Evolutionary conservation across 2,329 filamentous ascomycete genomes (phyloP).

Genomic region (Alternaria consortialis): DNA sequence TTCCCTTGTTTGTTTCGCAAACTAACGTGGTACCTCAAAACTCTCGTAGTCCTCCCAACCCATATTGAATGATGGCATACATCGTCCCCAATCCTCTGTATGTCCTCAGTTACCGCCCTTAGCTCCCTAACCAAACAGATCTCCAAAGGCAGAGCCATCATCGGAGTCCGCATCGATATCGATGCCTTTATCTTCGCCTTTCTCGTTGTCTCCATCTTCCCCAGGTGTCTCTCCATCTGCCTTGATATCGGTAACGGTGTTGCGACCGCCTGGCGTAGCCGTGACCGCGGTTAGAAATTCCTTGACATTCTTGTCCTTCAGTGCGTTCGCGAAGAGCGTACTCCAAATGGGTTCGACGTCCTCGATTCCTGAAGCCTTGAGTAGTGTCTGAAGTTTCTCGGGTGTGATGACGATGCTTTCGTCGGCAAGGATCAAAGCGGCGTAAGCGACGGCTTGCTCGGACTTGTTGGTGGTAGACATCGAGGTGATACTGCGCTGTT

Average conservation of each 20-base stretch:
- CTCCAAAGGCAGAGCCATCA: constrained; percentile 1
- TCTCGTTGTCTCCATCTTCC: constrained; percentile 7
- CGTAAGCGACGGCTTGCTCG: constrained; percentile 82
- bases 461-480: constrained; percentile 25
- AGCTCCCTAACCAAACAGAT: not conserved
- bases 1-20: not conserved
- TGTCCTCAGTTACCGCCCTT: rapidly evolving
- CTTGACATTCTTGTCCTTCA: constrained; percentile 90
- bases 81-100: rapidly evolving
- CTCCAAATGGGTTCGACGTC: constrained; percentile 99
- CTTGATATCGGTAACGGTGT: not conserved
- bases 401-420: constrained; percentile 94
- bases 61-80: not conserved
- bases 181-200: constrained; percentile 8
- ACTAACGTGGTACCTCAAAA: not conserved
- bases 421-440: constrained; percentile 98
- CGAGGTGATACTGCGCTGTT: not conserved
- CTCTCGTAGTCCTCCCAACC: not conserved
- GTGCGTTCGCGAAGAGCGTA: constrained; percentile 94
- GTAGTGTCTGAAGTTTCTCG: constrained; percentile 92
- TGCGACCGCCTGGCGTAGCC: constrained; percentile 43
- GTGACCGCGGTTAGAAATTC: constrained; percentile 83
- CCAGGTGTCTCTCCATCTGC: not conserved
- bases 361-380: constrained; percentile 84
- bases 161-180: constrained; percentile 20